Evolutionary conservation across 495 filamentous ascomycete species (phyloP), one percentile per base, ranked within the genome.

Genomic region (Pyrenula massariospora): DNA sequence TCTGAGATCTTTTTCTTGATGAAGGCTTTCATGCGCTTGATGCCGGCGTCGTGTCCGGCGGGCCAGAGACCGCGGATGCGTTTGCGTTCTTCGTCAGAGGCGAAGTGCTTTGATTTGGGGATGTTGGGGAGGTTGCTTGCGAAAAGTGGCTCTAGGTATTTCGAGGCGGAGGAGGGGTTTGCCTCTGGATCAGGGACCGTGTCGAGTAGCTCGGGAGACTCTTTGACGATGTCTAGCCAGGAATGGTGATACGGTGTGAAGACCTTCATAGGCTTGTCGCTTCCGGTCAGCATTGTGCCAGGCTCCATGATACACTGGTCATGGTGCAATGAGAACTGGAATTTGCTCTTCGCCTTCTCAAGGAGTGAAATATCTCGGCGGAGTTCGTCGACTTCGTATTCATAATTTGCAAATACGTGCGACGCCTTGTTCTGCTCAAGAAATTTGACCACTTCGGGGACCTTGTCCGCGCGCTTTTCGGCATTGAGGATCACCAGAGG

Each of bases 311-410:
- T 66, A 1, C 66, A 68, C 52, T 75, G 73, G 58, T 75, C 73
- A 51, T 75, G 73, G 48, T 65, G 42, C 0, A 70, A 42, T 1
- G 59, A 64, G 0, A 64, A 12, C 11, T 64, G 60, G n/a, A 63
- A 62, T 12, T 63, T 57, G 20, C 64, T 57, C 12, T 63, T 59
- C 2, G 65, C 47, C 0, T 62, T 56, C 36, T 67, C 58, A 2
- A 70, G 59, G 3, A 73, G 57, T 25, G 66, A 65, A 56, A 69
- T 66, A 21, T 76, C 73, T 2, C 73, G 58, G 54, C 85, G 68
- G 25, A 90, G 63, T 68, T 91, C 87, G 60, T 91, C 87, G 10
- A 88, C 84, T 65, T 91, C 87, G 64, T 89, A 90, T 62, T 91
- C 87, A 42, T 84, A 76, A 58, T 89, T 87, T 20, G 82, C 79